Base-by-base conservation (phyloP, 495 filamentous ascomycete genomes). In the Aspergillus sclerotioniger region DNA sequence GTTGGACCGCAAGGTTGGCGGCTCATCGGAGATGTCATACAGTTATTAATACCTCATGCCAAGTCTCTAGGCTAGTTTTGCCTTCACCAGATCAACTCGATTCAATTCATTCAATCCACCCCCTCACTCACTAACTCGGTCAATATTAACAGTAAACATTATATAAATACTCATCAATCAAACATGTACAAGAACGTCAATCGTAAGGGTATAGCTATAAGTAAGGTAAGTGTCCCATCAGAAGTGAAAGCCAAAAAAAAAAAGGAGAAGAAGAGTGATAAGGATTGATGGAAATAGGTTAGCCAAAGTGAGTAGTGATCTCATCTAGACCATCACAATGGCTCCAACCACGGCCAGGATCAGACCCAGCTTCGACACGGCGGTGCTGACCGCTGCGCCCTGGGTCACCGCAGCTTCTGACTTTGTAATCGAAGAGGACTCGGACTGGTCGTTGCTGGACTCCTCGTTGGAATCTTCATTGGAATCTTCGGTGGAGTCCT, bases 101-200 rank as follows among this genome's bases (percentile, higher is more conserved):
- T 25, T 25, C 25, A 25, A 25, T 25, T 5, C 2, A 25, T 25
- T 25, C 2, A 25, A 25, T n/a, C n/a, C n/a, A n/a, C n/a, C n/a
- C n/a, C n/a, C 9, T 37, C 33, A 37, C 8, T 37, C 13, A 9
- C 9, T 15, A 1, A 37, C 33, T 49, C 4, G 32, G 5, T n/a
- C n/a, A 46, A 46, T 9, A 32, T 28, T 16, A 50, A 16, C 15
- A 32, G 16, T 50, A 50, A n/a, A 50, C 31, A 49, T 50, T 31
- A 50, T n/a, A 29, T 29, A 16, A 50, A 31, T 31, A 32, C 47
- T 50, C 47, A 50, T 50, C 47, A 50, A 32, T 46, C 47, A 50
- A 50, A 9, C 28, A 50, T 50, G 17, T 50, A 50, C 47, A 50
- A 50, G 47, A 50, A 50, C 47, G 20, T 50, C 47, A 32, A 50